Base-by-base conservation (phyloP, 306 rosid genomes). In the Hippophae gyantsensis region DNA sequence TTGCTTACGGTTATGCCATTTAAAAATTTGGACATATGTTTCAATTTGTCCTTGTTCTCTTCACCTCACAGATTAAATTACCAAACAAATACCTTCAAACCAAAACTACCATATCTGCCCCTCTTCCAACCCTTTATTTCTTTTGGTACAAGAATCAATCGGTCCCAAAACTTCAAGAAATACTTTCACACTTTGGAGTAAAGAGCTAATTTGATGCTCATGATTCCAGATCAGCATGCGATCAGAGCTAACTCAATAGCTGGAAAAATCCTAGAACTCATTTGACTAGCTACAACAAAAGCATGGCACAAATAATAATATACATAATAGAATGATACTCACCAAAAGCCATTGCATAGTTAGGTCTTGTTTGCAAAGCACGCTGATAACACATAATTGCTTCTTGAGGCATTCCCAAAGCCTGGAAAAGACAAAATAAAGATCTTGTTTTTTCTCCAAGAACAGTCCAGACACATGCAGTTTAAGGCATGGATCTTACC, bases 301-400 rank as follows among this genome's bases (percentile, higher is more conserved):
- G 14, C 6, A 23, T 44, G 54, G n/a, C 40, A 5, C 56, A n/a
- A 47, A 3, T 9, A 13, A 42, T 25, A 32, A 13, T 44, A 12
- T 32, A 11, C 10, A 60, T n/a, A 10, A 43, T 46, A 49, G 18
- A 43, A 9, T 6, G 54, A 54, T 51, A 68, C 81, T 72, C 70
- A 93, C 99, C 99, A 56, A 72, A 93, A 56, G 99, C 99, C 86
- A 89, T 88, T 60, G 88, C 94, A 81, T 86, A 89, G 72, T 79
- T 89, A 45, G 97, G 95, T 25, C 94, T 80, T 56, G 90, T 75
- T 80, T 93, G 94, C 74, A 93, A 81, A 61, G 99, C 95, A 67
- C 86, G 95, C 59, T 89, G 90, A 64, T 93, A 93, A 73, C 99
- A 93, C 26, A 84, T 71, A 69, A 93, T 86, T 63, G 99, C 99